Base-by-base conservation (phyloP, 2,329 filamentous ascomycete genomes). In the Cadophora luteo-olivacea region DNA sequence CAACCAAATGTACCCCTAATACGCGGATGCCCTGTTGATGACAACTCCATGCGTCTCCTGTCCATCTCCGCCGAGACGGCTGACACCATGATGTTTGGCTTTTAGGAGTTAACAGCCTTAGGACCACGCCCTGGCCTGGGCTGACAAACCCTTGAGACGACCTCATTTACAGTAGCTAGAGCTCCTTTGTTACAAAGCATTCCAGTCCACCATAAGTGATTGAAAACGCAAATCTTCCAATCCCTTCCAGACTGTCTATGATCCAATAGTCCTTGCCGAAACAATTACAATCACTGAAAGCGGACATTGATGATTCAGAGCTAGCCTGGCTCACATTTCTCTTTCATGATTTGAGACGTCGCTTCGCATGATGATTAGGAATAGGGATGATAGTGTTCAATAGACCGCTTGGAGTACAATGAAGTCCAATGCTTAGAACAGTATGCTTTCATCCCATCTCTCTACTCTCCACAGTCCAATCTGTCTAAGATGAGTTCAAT, bases 151-250 rank as follows among this genome's bases (percentile, higher is more conserved):
- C 55, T 61, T 36, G 48, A 41, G 60, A 64, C 60, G 54, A 64
- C 36, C n/a, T 60, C 66, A 65, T 65, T 66, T 61, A 51, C 63
- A 64, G 58, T 62, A 24, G 45, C 64, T n/a, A 33, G 32, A 25
- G 32, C 25, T 32, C 22, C 52, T 57, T 58, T 45, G 58, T 70
- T 64, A 70, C 69, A 68, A 70, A 70, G 69, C 69, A 68, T 41
- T 64, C 41, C 61, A 67, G 65, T 45, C 41, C 41, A 45, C 12
- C 41, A 45, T 16, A 19, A 19, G 41, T 61, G 61, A 65, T 69
- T 65, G 58, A 67, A 65, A 65, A 67, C 49, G 29, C 61, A 60
- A 49, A 38, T 63, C 58, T 68, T 70, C 65, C 48, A 66, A 64
- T 63, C 16, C 65, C 9, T 68, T 51, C 55, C 24, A 49, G 55